Percentiles rank a stretch among this genome's conserved stretches.
Evolutionary conservation across 352 stramenopile genomes (phyloP).

Genomic region (Pythium apleroticum): DNA sequence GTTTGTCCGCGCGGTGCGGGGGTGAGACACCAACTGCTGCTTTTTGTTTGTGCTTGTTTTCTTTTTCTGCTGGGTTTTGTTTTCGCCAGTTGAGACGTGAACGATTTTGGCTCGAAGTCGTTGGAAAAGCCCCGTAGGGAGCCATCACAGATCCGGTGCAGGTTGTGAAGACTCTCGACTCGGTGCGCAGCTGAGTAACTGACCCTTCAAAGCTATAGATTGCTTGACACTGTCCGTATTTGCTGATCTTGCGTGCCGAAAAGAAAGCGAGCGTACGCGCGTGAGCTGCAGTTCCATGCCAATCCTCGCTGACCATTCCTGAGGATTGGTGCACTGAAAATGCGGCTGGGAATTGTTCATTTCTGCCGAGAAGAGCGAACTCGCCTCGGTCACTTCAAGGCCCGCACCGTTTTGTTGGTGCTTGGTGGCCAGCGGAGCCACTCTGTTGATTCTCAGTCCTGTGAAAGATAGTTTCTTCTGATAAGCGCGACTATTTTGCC

Average conservation of each 20-base stretch:
- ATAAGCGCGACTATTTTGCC: not conserved
- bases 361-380: not conserved
- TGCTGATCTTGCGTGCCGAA: not conserved
- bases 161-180: not conserved
- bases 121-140: not conserved
- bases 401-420: conserved; percentile 2
- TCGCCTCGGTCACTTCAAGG: not conserved
- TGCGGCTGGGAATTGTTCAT: not conserved
- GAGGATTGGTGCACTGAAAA: not conserved
- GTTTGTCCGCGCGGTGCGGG: not conserved
- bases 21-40: not conserved
- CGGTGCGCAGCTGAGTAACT: not conserved
- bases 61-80: not conserved
- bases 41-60: not conserved
- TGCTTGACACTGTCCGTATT: too few relatives aligned
- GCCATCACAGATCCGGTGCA: not conserved
- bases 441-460: conserved; percentile 6
- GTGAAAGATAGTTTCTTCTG: not conserved
- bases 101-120: not conserved
- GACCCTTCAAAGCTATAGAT: not conserved
- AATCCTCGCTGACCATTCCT: too few relatives aligned
- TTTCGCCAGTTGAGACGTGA: not conserved
- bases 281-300: too few relatives aligned
- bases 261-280: not conserved
- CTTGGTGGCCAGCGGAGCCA: conserved; percentile 3